Percentiles rank a stretch among this genome's conserved stretches.
These are phyloP conservation scores for Grifola frondosa DNA, from an alignment of 1,284 basidiomycete genomes.

Conservation along the genomic window DNA sequence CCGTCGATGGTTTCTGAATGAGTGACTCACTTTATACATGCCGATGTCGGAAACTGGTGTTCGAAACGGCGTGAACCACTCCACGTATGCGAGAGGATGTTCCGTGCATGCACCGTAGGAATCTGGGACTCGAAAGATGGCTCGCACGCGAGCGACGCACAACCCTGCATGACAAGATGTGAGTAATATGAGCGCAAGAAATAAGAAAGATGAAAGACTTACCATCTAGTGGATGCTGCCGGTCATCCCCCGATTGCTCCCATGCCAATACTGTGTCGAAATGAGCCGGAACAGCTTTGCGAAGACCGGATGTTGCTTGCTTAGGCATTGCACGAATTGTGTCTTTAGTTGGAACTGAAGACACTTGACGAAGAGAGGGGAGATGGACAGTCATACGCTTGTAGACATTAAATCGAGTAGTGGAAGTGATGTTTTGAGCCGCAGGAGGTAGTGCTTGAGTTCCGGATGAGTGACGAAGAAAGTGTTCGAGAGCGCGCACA, in stretches of 20 bases:
- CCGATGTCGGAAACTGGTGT: conserved; percentile 5
- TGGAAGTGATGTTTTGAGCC: not conserved
- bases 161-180: conserved; percentile 16
- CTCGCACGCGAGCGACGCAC: conserved; percentile 17
- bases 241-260: not conserved
- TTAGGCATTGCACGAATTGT: conserved; percentile 4
- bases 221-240: not conserved
- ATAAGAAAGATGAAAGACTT: too few species aligned
- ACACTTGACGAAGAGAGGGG: conserved; percentile 5
- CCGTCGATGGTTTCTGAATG: conserved; percentile 10
- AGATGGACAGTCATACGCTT: conserved; percentile 3
- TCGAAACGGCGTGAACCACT: conserved; percentile 25
- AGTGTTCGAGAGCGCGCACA: conserved; percentile 8
- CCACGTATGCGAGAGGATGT: conserved; percentile 22
- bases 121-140: conserved; percentile 10
- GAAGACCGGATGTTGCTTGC: conserved; percentile 1
- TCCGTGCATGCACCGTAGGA: not conserved
- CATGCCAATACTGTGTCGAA: conserved; percentile 8
- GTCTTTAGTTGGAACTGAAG: conserved; percentile 1
- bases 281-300: not conserved
- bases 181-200: too few species aligned
- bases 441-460: not conserved
- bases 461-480: not conserved
- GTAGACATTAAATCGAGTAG: conserved; percentile 6
- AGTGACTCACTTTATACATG: conserved; percentile 17